A percentile compares a stretch with the other conserved stretches of the same genome.
Evolutionary conservation across 306 rosid species (phyloP).

Genomic region (Pachyrhizus erosus): DNA sequence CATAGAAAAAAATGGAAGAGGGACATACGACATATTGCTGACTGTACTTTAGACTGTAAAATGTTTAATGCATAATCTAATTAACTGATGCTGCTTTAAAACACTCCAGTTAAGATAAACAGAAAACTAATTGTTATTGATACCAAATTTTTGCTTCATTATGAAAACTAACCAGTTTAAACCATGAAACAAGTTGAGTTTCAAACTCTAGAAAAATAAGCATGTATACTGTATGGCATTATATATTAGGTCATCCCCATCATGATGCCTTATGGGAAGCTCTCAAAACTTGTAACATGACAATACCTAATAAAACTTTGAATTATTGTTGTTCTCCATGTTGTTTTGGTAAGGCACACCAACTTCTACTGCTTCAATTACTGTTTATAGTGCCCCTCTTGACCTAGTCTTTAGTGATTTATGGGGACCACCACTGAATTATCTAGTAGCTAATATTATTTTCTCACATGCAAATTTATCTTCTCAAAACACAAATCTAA

Average conservation of each 20-base stretch:
- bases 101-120: constrained; percentile 25
- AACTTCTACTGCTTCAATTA: not conserved
- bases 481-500: not conserved
- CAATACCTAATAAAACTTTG: no score
- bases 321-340: no score
- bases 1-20: not conserved
- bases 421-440: not conserved
- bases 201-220: constrained; percentile 24
- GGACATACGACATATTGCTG: not conserved
- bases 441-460: not conserved
- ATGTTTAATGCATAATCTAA: constrained; percentile 14
- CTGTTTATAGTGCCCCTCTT: not conserved
- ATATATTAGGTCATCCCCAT: no score
- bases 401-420: not conserved
- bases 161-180: constrained; percentile 31
- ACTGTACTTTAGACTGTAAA: constrained; percentile 3
- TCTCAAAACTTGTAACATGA: no score
- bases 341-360: no score
- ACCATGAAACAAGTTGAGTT: constrained; percentile 15
- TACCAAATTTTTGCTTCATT: not conserved
- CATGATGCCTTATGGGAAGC: no score
- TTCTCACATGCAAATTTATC: not conserved
- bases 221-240: not conserved
- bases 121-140: not conserved
- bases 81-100: constrained; percentile 15